phyloP scores from a whole-genome alignment of 2,329 filamentous ascomycete species.

The Phaeosphaeria sp. region DNA sequence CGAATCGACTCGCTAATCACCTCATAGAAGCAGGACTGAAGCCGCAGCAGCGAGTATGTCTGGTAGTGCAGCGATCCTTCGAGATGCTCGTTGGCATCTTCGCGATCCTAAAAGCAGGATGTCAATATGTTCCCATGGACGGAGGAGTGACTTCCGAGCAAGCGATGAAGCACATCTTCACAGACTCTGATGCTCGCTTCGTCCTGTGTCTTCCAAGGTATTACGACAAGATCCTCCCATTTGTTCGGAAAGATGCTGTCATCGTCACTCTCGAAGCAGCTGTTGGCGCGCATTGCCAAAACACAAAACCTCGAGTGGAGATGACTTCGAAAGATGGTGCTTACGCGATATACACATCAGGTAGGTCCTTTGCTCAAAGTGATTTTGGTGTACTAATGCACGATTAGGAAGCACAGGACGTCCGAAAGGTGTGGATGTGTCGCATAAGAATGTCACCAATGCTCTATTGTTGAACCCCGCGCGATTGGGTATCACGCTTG shows the following conservation, averaged over 20 bases:
- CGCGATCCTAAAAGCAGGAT: conserved; percentile 63
- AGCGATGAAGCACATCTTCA: conserved; percentile 56
- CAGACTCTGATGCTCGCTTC: conserved; percentile 54
- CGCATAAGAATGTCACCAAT: conserved; percentile 63
- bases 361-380: conserved; percentile 12
- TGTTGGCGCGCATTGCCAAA: conserved; percentile 20
- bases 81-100: conserved; percentile 66
- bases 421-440: conserved; percentile 66
- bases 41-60: conserved; percentile 57
- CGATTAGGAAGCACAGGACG: conserved; percentile 58
- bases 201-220: conserved; percentile 57
- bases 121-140: conserved; percentile 67
- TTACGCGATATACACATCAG: conserved; percentile 61
- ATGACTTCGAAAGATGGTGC: conserved; percentile 33
- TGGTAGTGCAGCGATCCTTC: conserved; percentile 62
- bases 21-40: conserved; percentile 36
- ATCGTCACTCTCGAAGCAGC: conserved; percentile 25
- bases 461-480: conserved; percentile 60
- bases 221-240: conserved; percentile 30
- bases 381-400: background rate
- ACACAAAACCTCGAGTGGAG: conserved; percentile 19
- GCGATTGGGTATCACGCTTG: conserved; percentile 58
- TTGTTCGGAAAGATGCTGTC: conserved; percentile 15
- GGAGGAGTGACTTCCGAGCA: conserved; percentile 52
- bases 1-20: conserved; percentile 41